Conservation (phyloP, 495 filamentous ascomycete genomes). For the Hyaloscypha variabilis region DNA sequence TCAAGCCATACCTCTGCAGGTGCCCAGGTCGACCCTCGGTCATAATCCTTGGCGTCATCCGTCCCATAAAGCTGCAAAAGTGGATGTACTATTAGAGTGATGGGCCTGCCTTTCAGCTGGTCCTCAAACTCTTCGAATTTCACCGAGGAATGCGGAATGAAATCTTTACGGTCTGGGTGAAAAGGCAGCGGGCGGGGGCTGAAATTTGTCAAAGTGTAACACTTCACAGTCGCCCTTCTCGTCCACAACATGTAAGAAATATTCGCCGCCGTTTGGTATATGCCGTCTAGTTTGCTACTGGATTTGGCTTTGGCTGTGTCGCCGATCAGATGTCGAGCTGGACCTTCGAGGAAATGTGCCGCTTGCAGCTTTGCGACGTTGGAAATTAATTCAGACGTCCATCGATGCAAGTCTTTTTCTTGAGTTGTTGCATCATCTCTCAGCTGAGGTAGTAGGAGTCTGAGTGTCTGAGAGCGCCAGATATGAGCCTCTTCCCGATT, state of each 20-base stretch:
- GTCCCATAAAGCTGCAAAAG: constrained; percentile 9
- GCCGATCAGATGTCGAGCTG: not conserved
- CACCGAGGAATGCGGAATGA: constrained; percentile 11
- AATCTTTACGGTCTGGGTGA: not conserved
- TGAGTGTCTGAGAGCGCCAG: constrained; percentile 14
- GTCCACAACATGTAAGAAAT: constrained; percentile 21
- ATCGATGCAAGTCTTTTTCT: not conserved
- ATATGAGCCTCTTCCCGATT: constrained; percentile 9
- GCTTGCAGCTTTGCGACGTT: not conserved
- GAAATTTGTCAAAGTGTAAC: not conserved
- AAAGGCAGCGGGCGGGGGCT: not conserved
- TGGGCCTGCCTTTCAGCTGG: not conserved
- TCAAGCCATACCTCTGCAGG: constrained; percentile 20
- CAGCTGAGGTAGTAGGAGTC: constrained; percentile 6
- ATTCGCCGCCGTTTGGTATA: not conserved
- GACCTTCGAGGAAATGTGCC: not conserved
- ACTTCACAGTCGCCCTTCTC: not conserved
- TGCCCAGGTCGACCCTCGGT: constrained; percentile 2
- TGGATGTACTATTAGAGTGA: constrained; percentile 14
- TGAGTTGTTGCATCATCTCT: not conserved
- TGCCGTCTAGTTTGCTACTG: not conserved
- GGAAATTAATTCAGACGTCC: not conserved
- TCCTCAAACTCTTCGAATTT: constrained; percentile 13
- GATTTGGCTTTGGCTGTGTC: not conserved
- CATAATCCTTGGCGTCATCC: constrained; percentile 10